Percentiles rank a stretch among this genome's conserved stretches.
phyloP scores from a whole-genome alignment of 2,329 filamentous ascomycete genomes.

The Cordyceps tenuipes region DNA sequence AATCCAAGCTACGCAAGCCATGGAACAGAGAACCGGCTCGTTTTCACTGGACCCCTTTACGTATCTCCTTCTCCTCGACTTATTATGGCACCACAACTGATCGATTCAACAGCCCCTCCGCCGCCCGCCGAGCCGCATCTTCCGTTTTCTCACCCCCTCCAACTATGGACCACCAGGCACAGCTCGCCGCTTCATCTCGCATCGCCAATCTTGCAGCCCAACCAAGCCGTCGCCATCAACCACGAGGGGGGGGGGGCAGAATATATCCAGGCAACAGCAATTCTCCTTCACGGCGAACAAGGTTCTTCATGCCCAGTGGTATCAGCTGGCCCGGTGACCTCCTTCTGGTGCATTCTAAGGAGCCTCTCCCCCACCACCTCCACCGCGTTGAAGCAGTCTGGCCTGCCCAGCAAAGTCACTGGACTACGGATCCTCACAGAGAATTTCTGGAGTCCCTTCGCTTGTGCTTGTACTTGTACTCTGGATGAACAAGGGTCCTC shows the following conservation, averaged over 20 bases:
- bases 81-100: not conserved
- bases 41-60: not conserved
- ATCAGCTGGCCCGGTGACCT: not conserved
- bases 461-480: too few species aligned
- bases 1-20: not conserved
- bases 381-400: not conserved
- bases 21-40: not conserved
- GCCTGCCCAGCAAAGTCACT: not conserved
- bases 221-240: not conserved
- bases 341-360: not conserved
- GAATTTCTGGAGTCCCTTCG: not conserved
- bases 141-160: not conserved
- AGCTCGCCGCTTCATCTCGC: not conserved
- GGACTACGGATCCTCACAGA: not conserved
- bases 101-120: not conserved
- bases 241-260: too few species aligned
- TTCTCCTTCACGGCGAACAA: not conserved
- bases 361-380: not conserved
- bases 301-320: not conserved
- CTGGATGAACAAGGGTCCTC: too few species aligned
- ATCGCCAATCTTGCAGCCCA: conserved; percentile 4
- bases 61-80: not conserved
- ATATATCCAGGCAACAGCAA: not conserved
- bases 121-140: not conserved
- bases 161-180: not conserved